Percentiles rank a stretch among this genome's conserved stretches.
Conservation (phyloP, 345 rosid genomes). For the Melaleuca quinquenervia region DNA sequence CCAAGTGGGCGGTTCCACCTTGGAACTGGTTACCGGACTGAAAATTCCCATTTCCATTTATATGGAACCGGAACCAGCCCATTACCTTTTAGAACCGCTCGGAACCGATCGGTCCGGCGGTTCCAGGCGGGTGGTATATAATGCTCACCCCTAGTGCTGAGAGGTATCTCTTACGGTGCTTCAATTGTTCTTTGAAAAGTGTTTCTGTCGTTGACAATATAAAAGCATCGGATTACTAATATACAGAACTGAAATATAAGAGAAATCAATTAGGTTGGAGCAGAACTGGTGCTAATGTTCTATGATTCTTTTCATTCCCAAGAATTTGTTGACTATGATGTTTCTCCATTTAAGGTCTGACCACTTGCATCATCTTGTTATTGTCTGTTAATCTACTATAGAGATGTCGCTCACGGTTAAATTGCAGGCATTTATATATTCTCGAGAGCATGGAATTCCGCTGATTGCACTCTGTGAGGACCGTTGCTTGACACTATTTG, state of each 20-base stretch:
- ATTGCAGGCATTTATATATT: conserved; percentile 64
- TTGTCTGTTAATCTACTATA: background rate
- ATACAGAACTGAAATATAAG: background rate
- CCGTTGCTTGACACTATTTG: conserved; percentile 79
- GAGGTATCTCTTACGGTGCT: conserved; percentile 30
- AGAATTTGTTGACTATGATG: no score
- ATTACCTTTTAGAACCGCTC: no score
- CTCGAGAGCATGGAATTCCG: conserved; percentile 74
- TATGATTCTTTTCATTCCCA: background rate
- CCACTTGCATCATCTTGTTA: no score
- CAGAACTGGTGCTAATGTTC: background rate
- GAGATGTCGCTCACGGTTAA: background rate
- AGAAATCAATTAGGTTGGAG: background rate
- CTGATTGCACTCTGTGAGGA: conserved; percentile 71
- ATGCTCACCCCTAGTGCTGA: no score
- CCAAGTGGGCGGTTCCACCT: no score
- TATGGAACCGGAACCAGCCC: no score
- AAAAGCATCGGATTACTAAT: background rate
- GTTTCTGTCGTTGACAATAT: background rate
- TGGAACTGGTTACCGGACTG: no score
- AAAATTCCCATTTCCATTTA: no score
- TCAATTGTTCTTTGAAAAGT: background rate
- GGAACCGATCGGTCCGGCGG: no score
- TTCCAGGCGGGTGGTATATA: no score
- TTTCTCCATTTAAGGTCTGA: no score